Conservation (phyloP, 345 rosid genomes). For the Kandelia obovata region DNA sequence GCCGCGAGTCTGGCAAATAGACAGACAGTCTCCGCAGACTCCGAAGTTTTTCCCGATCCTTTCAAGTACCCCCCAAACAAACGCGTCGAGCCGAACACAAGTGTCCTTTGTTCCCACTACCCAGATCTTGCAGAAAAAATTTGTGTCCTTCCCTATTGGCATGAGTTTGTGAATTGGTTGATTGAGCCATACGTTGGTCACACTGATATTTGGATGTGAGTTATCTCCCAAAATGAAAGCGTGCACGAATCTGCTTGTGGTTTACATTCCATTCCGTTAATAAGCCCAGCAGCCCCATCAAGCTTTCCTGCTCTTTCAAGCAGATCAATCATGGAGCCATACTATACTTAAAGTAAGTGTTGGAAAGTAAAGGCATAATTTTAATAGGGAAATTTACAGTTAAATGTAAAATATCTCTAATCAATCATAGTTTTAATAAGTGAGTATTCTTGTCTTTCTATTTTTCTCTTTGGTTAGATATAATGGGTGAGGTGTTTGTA, state of each 20-base stretch:
- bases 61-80: conserved; percentile 35
- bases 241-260: conserved; percentile 48
- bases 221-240: conserved; percentile 57
- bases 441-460: no score
- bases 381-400: no score
- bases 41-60: conserved; percentile 48
- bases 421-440: no score
- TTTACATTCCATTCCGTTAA: conserved; percentile 53
- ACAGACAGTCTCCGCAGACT: conserved; percentile 66
- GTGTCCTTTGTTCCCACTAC: conserved; percentile 59
- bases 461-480: no score
- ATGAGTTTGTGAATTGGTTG: conserved; percentile 36
- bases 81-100: conserved; percentile 41
- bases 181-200: conserved; percentile 39
- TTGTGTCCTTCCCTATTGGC: conserved; percentile 53
- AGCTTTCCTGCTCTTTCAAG: conserved; percentile 68
- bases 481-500: no score
- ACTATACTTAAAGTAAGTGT: no score
- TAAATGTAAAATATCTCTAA: no score
- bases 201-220: conserved; percentile 49
- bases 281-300: conserved; percentile 48
- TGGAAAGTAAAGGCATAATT: no score
- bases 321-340: conserved; percentile 71
- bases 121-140: conserved; percentile 62
- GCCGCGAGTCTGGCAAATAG: conserved; percentile 48